phyloP scores from a whole-genome alignment of 1,284 basidiomycete species.

The Sanghuangporus baumii region DNA sequence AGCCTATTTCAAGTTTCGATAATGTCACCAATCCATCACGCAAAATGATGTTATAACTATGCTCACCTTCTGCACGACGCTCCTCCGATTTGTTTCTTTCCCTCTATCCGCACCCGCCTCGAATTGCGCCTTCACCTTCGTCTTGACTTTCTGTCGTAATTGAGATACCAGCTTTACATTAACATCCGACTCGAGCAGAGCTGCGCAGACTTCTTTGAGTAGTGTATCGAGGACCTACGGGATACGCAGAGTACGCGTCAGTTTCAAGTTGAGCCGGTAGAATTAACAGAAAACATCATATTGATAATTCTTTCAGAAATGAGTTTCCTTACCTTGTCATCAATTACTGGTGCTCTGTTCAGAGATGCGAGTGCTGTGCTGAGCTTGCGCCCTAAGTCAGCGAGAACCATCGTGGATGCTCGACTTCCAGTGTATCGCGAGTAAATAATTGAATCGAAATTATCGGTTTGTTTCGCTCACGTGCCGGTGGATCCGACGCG shows the following conservation, averaged over 20 bases:
- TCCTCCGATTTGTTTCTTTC: conserved; percentile 79
- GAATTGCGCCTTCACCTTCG: conserved; percentile 72
- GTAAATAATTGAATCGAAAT: background rate
- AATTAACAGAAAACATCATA: conserved; percentile 8
- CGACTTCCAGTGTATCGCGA: background rate
- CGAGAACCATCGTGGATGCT: conserved; percentile 74
- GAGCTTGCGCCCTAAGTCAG: conserved; percentile 91
- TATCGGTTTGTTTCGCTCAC: background rate
- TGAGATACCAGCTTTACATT: conserved; percentile 95
- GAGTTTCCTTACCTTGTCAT: conserved; percentile 69
- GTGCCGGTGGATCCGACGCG: background rate
- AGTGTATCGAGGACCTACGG: conserved; percentile 84
- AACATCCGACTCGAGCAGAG: conserved; percentile 94
- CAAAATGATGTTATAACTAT: background rate
- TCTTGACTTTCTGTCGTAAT: conserved; percentile 85
- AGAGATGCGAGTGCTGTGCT: conserved; percentile 92
- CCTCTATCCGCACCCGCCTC: conserved; percentile 72
- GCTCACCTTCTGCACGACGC: conserved; percentile 81
- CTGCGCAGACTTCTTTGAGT: conserved; percentile 93
- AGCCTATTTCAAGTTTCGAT: conserved; percentile 47
- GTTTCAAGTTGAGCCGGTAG: background rate
- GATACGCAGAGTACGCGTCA: conserved; percentile 16
- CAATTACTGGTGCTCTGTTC: conserved; percentile 78
- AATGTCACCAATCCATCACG: background rate
- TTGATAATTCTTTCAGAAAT: conserved; percentile 9